These are phyloP conservation scores for Endogone sp. DNA, from an alignment of 192 early-diverging fungal species.

Conservation along the genomic window DNA sequence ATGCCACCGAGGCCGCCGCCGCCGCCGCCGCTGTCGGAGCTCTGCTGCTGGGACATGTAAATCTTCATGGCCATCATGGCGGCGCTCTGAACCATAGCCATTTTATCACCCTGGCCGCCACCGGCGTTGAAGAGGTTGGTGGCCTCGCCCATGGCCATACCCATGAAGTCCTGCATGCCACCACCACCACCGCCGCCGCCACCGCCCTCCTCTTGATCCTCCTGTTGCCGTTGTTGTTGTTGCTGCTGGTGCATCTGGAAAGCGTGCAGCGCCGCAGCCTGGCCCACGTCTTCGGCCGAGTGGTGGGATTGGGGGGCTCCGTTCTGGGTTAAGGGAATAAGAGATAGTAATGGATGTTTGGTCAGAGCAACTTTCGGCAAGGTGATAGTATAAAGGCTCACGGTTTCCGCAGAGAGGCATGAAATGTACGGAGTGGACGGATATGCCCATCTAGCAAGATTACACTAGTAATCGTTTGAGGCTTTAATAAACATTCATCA, in stretches of 20 bases:
- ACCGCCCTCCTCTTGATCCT: constrained; percentile 1
- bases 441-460: background rate
- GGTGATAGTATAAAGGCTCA: background rate
- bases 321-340: background rate
- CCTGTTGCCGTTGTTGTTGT: background rate
- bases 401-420: too few species aligned
- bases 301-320: constrained; percentile 6
- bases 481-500: too few species aligned
- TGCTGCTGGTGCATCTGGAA: constrained; percentile 22
- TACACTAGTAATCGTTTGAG: too few species aligned
- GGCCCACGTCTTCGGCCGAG: constrained; percentile 25
- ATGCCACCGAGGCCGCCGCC: constrained; percentile 3
- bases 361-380: too few species aligned
- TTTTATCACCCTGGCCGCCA: constrained; percentile 13
- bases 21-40: background rate
- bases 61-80: constrained; percentile 34
- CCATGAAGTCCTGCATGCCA: constrained; percentile 18
- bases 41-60: constrained; percentile 15
- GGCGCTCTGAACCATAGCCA: constrained; percentile 27
- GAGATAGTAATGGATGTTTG: background rate
- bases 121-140: constrained; percentile 26
- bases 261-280: constrained; percentile 35
- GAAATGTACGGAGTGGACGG: background rate
- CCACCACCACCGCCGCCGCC: constrained; percentile 15
- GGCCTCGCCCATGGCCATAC: constrained; percentile 36